A percentile compares a stretch with the other conserved stretches of the same genome.
phyloP scores from a whole-genome alignment of 352 stramenopile species.

The Lagenidium sp. region DNA sequence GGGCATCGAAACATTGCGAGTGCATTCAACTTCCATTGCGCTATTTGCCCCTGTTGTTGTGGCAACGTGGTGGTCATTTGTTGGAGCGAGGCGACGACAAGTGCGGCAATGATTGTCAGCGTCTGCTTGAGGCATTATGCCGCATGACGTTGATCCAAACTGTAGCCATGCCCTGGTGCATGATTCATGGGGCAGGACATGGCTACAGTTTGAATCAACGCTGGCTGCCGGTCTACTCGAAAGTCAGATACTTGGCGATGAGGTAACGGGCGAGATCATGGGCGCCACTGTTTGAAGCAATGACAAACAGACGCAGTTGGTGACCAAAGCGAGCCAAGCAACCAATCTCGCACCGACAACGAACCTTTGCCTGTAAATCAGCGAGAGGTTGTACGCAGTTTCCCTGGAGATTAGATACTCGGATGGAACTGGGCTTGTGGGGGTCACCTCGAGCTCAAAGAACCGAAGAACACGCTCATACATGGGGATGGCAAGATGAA shows the following conservation, averaged over 20 bases:
- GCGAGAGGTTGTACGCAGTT: slow-evolving; percentile 82
- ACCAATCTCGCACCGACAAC: neutral
- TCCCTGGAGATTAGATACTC: slow-evolving; percentile 75
- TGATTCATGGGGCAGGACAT: no score
- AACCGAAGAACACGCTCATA: slow-evolving; percentile 81
- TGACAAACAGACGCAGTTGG: neutral
- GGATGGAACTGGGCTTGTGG: slow-evolving; percentile 30
- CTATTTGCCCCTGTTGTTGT: no score
- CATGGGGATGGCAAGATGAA: slow-evolving; percentile 82
- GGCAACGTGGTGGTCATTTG: no score
- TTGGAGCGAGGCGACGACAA: no score
- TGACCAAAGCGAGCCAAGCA: neutral
- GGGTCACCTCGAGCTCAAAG: slow-evolving; percentile 48
- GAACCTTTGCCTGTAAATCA: slow-evolving; percentile 85
- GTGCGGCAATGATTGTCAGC: no score
- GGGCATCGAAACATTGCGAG: no score
- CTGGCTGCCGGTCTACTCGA: no score
- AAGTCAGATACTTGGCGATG: slow-evolving; percentile 73
- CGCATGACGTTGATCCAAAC: no score
- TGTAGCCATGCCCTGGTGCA: no score
- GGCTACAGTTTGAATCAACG: no score
- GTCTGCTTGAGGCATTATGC: slow-evolving; percentile 12
- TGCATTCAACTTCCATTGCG: no score
- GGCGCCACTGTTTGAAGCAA: slow-evolving; percentile 33
- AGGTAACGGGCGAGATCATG: slow-evolving; percentile 70